Evolutionary conservation across 2,329 filamentous ascomycete species (phyloP), one percentile per base, ranked within the genome.

Genomic region (Xenoacremonium recifei): DNA sequence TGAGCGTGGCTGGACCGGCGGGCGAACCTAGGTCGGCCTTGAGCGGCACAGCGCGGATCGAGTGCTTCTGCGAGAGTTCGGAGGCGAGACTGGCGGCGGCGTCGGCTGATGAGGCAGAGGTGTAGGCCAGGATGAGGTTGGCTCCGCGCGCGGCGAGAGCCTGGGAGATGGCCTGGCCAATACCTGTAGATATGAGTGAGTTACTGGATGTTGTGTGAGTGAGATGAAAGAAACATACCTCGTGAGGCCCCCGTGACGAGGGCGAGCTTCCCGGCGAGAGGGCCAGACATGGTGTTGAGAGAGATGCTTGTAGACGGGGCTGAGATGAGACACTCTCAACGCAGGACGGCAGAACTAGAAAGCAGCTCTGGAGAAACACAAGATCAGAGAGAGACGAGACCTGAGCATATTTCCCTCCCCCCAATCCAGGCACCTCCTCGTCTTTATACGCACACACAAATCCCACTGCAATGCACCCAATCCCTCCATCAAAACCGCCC

Each of bases 201-300:
- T 5, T 11, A 40, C 13, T 20, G 7, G 23, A 13, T 27, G 29
- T 15, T 11, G 30, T 16, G 30, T 32, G 15, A 10, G 15, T 20
- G 13, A n/a, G n/a, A 12, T 21, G 17, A 15, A 15, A n/a, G 40
- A 17, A 27, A 41, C 55, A 48, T 72, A 88, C 87, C 87, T 72
- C 89, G 72, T 44, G 87, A 89, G 45, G 82, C 85, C 42, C 89
- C 89, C 2, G 89, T 93, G 35, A 93, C 75, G 51, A 95, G 83
- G 39, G 80, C 88, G 38, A 91, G 73, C 64, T 90, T 90, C 53
- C 86, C 86, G 60, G 88, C 81, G n/a, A 85, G 70, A 36, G 66
- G 58, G 23, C 53, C 67, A 50, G 66, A 49, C 67, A 71, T 71
- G 42, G 36, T 47, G 45, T 35, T n/a, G n/a, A n/a, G n/a, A n/a